Evolutionary conservation across 148 eudicot genomes (phyloP).

Genomic region (Rhododendron williamsianum): DNA sequence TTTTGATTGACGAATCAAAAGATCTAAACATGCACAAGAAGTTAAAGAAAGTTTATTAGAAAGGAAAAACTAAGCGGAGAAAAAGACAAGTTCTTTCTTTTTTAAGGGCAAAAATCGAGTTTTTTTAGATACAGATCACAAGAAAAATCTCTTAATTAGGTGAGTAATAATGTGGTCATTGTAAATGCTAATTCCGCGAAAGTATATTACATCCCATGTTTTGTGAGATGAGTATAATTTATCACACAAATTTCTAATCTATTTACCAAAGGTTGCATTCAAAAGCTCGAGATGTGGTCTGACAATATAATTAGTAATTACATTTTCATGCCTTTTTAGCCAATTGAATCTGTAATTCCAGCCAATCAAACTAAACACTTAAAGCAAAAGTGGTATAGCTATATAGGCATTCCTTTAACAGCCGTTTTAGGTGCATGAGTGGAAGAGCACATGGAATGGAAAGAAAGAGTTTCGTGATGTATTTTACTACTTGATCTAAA

Average conservation of each 20-base stretch:
- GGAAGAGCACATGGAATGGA: slow-evolving; percentile 13
- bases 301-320: not conserved
- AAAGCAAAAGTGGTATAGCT: not conserved
- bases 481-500: not conserved
- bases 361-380: not conserved
- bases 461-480: not conserved
- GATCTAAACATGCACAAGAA: not conserved
- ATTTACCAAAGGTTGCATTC: not conserved
- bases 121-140: not conserved
- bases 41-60: not conserved
- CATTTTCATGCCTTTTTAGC: no score
- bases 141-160: not conserved
- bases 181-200: no score
- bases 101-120: not conserved
- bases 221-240: not conserved
- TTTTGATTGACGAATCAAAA: not conserved
- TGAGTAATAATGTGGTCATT: no score
- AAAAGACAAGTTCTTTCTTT: no score
- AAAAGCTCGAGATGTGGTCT: not conserved
- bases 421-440: slow-evolving; percentile 11
- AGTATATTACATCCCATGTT: not conserved
- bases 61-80: not conserved
- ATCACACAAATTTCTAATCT: not conserved
- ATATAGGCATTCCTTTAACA: not conserved
- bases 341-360: no score